phyloP scores from a whole-genome alignment of 306 rosid species.

The Mucuna pruriens region DNA sequence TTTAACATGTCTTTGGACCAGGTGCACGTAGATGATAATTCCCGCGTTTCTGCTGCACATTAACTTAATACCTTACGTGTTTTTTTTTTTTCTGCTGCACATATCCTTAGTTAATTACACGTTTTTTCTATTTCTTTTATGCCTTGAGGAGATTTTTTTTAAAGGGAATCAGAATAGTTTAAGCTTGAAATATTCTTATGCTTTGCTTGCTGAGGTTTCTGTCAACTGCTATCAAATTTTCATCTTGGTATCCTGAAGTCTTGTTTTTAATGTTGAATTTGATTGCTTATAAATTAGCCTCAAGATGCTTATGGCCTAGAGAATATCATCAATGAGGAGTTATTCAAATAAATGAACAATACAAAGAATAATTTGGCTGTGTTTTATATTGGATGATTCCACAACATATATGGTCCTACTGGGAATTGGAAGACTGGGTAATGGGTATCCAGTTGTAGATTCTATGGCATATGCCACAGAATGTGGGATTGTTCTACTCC shows the following conservation, averaged over 20 bases:
- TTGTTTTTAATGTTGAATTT: neutral
- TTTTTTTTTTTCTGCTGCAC: neutral
- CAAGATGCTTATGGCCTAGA: neutral
- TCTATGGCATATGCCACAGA: conserved; percentile 3
- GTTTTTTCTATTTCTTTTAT: neutral
- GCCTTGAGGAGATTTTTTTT: neutral
- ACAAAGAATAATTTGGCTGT: neutral
- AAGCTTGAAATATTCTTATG: neutral
- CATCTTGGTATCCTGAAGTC: neutral
- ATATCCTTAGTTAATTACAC: neutral
- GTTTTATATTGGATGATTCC: neutral
- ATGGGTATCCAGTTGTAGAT: neutral
- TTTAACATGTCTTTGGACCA: neutral
- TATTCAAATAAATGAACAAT: neutral
- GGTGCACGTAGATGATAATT: neutral
- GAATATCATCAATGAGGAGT: neutral
- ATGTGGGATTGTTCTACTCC: neutral
- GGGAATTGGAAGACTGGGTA: neutral
- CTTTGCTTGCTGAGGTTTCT: neutral
- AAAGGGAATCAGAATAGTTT: neutral
- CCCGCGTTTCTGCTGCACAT: neutral
- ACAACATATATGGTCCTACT: neutral
- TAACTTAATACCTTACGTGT: neutral
- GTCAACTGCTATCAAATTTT: neutral
- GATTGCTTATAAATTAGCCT: neutral